phyloP scores from a whole-genome alignment of 495 filamentous ascomycete genomes.

The Rhypophila decipiens region DNA sequence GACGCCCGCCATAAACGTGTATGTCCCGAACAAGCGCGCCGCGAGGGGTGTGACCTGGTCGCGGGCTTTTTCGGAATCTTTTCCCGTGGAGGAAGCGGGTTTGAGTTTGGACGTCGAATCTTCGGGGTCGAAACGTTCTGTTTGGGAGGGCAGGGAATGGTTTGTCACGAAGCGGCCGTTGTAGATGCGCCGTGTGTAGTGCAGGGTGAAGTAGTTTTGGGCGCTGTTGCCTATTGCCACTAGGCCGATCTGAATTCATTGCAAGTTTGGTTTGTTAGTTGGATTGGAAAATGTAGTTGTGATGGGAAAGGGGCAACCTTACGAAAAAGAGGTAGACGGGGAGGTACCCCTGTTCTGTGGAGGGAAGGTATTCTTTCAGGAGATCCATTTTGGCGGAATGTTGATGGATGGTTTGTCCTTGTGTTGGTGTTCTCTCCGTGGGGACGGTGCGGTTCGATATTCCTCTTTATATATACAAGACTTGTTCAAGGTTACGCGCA shows the following conservation, averaged over 20 bases:
- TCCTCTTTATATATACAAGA: too few relatives aligned
- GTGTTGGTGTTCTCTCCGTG: too few relatives aligned
- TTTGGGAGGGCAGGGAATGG: slow-evolving; percentile 23
- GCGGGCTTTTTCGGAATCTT: slow-evolving; percentile 39
- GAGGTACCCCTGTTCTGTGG: slow-evolving; percentile 36
- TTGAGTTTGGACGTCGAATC: slow-evolving; percentile 38
- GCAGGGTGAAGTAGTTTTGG: slow-evolving; percentile 69
- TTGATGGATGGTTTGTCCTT: too few relatives aligned
- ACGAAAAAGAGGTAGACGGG: slow-evolving; percentile 46
- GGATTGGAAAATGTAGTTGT: background rate
- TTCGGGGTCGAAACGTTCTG: slow-evolving; percentile 34
- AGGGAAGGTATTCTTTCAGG: slow-evolving; percentile 31
- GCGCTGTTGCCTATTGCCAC: slow-evolving; percentile 73
- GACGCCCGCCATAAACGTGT: slow-evolving; percentile 70
- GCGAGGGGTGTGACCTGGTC: slow-evolving; percentile 64
- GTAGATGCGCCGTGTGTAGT: slow-evolving; percentile 75
- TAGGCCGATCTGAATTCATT: slow-evolving; percentile 57
- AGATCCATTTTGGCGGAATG: slow-evolving; percentile 36
- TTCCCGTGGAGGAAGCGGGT: slow-evolving; percentile 40
- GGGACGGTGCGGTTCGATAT: too few relatives aligned
- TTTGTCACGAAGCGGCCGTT: slow-evolving; percentile 45
- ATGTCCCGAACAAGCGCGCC: slow-evolving; percentile 84
- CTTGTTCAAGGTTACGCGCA: too few relatives aligned
- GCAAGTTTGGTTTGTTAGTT: slow-evolving; percentile 2
- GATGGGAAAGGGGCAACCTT: slow-evolving; percentile 14